These are phyloP conservation scores for Ascochyta rabiei DNA, from an alignment of 2,329 filamentous ascomycete genomes.

Conservation along the genomic window DNA sequence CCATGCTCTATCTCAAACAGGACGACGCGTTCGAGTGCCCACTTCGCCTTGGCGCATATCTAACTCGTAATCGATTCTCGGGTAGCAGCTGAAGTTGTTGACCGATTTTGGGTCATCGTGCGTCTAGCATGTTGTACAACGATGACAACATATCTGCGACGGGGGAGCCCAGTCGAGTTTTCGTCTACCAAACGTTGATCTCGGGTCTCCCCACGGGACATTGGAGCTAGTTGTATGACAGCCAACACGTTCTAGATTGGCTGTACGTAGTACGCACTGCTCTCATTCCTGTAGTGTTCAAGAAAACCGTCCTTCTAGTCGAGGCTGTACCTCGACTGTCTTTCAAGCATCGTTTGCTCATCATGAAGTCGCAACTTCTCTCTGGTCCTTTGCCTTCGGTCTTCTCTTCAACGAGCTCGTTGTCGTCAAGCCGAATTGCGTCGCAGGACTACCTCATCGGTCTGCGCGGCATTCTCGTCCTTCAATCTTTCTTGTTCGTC, in stretches of 20 bases:
- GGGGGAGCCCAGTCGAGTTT: slow-evolving; percentile 12
- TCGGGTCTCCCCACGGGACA: slow-evolving; percentile 26
- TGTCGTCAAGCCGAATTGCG: slow-evolving; percentile 17
- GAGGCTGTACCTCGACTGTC: background rate
- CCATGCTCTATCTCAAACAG: background rate
- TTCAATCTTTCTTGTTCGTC: slow-evolving; percentile 53
- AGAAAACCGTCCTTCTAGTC: background rate
- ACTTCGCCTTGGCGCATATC: slow-evolving; percentile 12
- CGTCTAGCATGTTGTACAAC: slow-evolving; percentile 5
- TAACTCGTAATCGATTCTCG: slow-evolving; percentile 5
- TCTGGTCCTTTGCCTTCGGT: slow-evolving; percentile 21
- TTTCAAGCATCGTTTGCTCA: slow-evolving; percentile 6
- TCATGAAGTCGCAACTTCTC: slow-evolving; percentile 28
- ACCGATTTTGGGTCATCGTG: slow-evolving; percentile 5
- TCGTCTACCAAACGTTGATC: slow-evolving; percentile 23
- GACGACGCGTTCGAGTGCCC: slow-evolving; percentile 2
- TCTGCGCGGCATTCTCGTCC: slow-evolving; percentile 52
- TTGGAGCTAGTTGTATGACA: slow-evolving; percentile 1
- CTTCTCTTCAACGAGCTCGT: slow-evolving; percentile 17
- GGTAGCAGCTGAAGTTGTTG: slow-evolving; percentile 9
- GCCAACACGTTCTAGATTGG: slow-evolving; percentile 6
- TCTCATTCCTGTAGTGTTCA: slow-evolving; percentile 3
- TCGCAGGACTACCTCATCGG: slow-evolving; percentile 50
- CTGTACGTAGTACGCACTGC: slow-evolving; percentile 3
- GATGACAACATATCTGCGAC: background rate